Evolutionary conservation across 805 yeast genomes (phyloP).

Genomic region (Candida verbasci): DNA sequence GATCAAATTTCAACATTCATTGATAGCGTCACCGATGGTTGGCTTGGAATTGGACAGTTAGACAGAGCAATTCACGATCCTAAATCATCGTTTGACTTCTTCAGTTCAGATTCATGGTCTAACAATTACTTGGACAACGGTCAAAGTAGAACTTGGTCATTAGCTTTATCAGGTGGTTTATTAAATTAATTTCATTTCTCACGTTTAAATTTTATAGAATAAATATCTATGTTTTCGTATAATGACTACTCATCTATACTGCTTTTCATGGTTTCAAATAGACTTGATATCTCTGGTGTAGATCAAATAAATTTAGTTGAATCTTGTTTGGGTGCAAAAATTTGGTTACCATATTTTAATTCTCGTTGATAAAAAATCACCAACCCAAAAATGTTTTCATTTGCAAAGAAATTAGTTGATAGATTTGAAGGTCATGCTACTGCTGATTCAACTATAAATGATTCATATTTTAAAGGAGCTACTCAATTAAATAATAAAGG

Average conservation of each 20-base stretch:
- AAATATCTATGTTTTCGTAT: not conserved
- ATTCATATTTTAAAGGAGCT: constrained; percentile 33
- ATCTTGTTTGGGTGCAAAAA: too few relatives aligned
- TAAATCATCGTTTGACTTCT: constrained; percentile 53
- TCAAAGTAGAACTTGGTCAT: constrained; percentile 58
- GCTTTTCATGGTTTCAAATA: too few relatives aligned
- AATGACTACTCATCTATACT: too few relatives aligned
- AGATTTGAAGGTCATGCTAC: constrained; percentile 27
- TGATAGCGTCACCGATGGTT: constrained; percentile 51
- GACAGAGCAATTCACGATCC: constrained; percentile 78
- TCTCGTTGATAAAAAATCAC: not conserved
- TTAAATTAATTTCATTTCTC: constrained; percentile 5
- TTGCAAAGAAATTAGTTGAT: constrained; percentile 41
- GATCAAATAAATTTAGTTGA: too few relatives aligned
- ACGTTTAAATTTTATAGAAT: not conserved
- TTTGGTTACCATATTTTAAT: not conserved
- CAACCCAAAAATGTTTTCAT: constrained; percentile 32
- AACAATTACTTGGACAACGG: constrained; percentile 52
- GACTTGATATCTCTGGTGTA: too few relatives aligned
- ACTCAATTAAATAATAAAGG: constrained; percentile 35
- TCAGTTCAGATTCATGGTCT: constrained; percentile 26
- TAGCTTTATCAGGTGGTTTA: constrained; percentile 54
- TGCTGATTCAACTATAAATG: constrained; percentile 11
- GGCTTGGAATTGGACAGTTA: constrained; percentile 70
- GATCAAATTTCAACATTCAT: constrained; percentile 43